These are phyloP conservation scores for Gypsophila paniculata DNA, from an alignment of 179 eudicot species.

Conservation along the genomic window DNA sequence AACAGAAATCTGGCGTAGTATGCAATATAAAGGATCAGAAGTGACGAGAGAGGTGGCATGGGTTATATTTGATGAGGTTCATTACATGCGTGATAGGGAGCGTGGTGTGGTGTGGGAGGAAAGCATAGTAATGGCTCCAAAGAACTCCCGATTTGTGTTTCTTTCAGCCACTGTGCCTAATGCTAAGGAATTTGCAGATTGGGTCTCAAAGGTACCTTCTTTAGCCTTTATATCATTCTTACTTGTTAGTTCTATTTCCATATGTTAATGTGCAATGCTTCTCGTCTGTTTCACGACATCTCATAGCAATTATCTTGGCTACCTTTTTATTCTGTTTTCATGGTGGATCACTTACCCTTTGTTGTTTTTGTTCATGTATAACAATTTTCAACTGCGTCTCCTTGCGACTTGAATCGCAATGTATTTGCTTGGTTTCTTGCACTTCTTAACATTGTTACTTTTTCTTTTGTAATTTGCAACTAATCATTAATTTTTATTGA, in stretches of 20 bases:
- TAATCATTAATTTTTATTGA: background rate
- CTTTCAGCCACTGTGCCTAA: conserved; percentile 98
- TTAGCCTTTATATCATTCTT: background rate
- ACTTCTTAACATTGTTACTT: background rate
- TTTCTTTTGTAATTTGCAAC: background rate
- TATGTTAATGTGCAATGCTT: background rate
- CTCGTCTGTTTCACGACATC: background rate
- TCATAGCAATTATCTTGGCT: background rate
- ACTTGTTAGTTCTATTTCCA: background rate
- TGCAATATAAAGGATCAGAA: conserved; percentile 99
- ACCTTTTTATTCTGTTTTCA: background rate
- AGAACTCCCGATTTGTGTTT: conserved; percentile 90
- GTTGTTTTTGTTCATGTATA: background rate
- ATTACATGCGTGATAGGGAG: conserved; percentile 98
- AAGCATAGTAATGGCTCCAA: conserved; percentile 99
- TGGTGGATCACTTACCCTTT: background rate
- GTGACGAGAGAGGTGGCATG: conserved; percentile 88
- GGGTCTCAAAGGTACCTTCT: conserved; percentile 84
- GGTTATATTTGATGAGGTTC: conserved; percentile 98
- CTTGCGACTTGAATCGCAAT: background rate
- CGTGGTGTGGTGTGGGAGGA: conserved; percentile 99
- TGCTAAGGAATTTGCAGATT: conserved; percentile 97
- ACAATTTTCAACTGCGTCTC: background rate
- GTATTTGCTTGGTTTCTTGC: background rate
- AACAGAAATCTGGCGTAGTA: conserved; percentile 97